Conservation (phyloP, 768 basidiomycete species). For the Leccinum subtestaceum region DNA sequence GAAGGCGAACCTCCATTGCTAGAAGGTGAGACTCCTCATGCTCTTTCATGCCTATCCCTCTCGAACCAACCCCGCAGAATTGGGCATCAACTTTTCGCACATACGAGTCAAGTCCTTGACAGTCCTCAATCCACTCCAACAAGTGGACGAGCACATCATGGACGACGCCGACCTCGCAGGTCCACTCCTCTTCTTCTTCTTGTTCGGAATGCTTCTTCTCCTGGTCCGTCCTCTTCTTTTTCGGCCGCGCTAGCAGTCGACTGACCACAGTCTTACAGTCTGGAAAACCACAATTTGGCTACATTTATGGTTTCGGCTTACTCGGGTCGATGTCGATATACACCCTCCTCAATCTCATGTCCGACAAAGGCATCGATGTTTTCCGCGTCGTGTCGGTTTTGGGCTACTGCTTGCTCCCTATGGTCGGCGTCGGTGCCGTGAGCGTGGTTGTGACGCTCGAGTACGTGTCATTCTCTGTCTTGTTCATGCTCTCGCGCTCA, state of each 20-base stretch:
- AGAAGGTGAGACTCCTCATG: constrained; percentile 59
- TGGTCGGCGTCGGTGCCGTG: constrained; percentile 90
- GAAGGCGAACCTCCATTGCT: constrained; percentile 95
- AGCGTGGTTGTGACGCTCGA: constrained; percentile 87
- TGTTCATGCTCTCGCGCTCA: constrained; percentile 7
- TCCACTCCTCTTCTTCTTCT: constrained; percentile 91
- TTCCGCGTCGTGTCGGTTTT: constrained; percentile 94
- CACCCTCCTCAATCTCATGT: constrained; percentile 95
- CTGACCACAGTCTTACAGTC: constrained; percentile 52
- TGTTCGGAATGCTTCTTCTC: constrained; percentile 89
- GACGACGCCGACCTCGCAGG: constrained; percentile 98
- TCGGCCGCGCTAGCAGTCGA: neutral
- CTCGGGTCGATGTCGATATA: constrained; percentile 92
- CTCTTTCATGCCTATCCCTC: neutral
- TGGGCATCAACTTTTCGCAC: constrained; percentile 97
- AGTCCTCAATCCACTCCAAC: constrained; percentile 87
- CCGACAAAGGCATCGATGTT: constrained; percentile 89
- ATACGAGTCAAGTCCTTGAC: constrained; percentile 93
- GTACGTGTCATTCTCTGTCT: constrained; percentile 46
- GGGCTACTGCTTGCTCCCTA: constrained; percentile 94
- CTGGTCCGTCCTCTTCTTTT: constrained; percentile 57
- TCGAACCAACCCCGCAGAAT: constrained; percentile 50
- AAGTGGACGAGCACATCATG: constrained; percentile 91
- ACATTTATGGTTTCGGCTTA: constrained; percentile 97
- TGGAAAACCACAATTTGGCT: constrained; percentile 97